Evolutionary conservation across 192 early-diverging fungal species (phyloP).

Genomic region (Coemansia sp.): DNA sequence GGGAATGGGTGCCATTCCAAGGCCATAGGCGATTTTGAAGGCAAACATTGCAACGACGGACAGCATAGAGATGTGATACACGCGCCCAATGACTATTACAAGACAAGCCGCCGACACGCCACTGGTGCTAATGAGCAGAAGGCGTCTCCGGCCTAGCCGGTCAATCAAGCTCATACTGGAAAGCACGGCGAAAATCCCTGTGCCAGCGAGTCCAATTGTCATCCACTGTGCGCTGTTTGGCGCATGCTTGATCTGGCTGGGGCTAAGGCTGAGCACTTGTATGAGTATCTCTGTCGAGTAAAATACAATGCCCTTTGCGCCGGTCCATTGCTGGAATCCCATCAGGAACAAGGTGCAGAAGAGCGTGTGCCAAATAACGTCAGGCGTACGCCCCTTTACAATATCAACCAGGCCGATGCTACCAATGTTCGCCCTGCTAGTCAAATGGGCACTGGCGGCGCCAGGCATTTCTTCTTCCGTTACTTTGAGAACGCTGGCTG

Average conservation of each 20-base stretch:
- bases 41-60: constrained; percentile 63
- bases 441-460: background rate
- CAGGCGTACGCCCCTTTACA: constrained; percentile 49
- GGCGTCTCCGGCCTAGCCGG: constrained; percentile 64
- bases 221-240: constrained; percentile 50
- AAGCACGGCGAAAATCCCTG: constrained; percentile 35
- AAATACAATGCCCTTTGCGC: constrained; percentile 82
- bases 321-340: constrained; percentile 80
- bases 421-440: background rate
- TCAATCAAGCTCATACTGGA: constrained; percentile 64
- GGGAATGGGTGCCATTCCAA: constrained; percentile 81
- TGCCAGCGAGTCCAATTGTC: constrained; percentile 45
- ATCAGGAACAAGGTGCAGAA: constrained; percentile 70
- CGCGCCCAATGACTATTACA: constrained; percentile 62
- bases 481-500: constrained; percentile 2
- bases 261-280: constrained; percentile 55
- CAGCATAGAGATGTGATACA: constrained; percentile 38
- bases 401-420: constrained; percentile 26
- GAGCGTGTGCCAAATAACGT: constrained; percentile 61
- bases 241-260: constrained; percentile 34
- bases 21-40: constrained; percentile 70
- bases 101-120: constrained; percentile 62
- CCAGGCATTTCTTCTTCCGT: background rate
- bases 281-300: constrained; percentile 81
- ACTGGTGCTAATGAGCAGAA: constrained; percentile 64